phyloP scores from a whole-genome alignment of 164 flowering plant species.

The Chimonanthus praecox region DNA sequence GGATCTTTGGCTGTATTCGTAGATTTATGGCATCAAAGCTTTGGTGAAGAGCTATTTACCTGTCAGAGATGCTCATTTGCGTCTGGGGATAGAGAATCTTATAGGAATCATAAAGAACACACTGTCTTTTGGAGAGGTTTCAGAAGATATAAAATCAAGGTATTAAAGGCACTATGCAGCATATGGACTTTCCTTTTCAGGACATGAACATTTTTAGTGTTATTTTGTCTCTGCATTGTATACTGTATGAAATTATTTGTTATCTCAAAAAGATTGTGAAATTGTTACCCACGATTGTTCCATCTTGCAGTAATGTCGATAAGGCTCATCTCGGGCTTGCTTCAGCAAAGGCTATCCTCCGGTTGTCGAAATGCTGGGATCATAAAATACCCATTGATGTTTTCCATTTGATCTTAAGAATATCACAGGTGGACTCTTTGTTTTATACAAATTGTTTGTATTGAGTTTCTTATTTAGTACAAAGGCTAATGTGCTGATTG shows the following conservation, averaged over 20 bases:
- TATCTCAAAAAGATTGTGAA: neutral
- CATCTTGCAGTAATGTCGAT: constrained; percentile 66
- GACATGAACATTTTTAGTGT: neutral
- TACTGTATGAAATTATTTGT: neutral
- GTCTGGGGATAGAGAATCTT: constrained; percentile 65
- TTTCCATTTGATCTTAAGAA: constrained; percentile 66
- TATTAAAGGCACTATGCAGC: constrained; percentile 12
- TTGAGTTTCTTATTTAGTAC: neutral
- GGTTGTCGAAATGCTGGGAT: constrained; percentile 84
- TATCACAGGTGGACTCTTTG: constrained; percentile 53
- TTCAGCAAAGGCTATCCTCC: constrained; percentile 85
- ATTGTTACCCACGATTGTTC: constrained; percentile 3
- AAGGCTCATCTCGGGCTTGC: constrained; percentile 87
- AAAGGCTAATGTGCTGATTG: no score
- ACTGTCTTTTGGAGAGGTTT: constrained; percentile 73
- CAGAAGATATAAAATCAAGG: constrained; percentile 74
- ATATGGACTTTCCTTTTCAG: neutral
- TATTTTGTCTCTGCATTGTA: constrained; percentile 2
- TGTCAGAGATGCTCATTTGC: constrained; percentile 83
- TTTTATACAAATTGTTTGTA: neutral
- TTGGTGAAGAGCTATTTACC: constrained; percentile 95
- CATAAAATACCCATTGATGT: constrained; percentile 77
- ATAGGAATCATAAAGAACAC: constrained; percentile 54
- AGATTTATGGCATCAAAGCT: constrained; percentile 83
- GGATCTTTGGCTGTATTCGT: constrained; percentile 13